These are phyloP conservation scores for Nannochloris sp. DNA, from an alignment of 139 green algal genomes.

Conservation along the genomic window DNA sequence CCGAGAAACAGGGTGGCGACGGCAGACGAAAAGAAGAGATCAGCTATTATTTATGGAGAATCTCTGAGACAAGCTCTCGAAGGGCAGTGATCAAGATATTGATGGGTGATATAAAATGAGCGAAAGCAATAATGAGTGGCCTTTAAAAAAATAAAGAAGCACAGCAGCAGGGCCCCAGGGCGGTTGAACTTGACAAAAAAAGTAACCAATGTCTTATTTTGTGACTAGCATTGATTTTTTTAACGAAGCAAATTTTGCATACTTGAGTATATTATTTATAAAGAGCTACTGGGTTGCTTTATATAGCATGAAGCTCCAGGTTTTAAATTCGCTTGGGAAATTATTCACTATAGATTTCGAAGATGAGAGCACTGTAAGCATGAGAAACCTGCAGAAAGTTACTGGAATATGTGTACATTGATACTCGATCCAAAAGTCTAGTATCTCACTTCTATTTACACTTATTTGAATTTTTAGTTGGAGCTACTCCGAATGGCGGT, in stretches of 20 bases:
- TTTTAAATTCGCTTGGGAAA: not conserved
- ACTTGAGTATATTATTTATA: no score
- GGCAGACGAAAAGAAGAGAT: conserved; percentile 24
- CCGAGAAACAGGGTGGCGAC: conserved; percentile 3
- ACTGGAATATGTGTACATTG: not conserved
- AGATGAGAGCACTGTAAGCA: not conserved
- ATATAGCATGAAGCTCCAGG: not conserved
- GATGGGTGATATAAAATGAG: no score
- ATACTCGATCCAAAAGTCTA: not conserved
- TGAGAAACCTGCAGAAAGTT: not conserved
- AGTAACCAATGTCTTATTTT: no score
- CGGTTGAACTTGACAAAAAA: no score
- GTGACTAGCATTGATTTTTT: no score
- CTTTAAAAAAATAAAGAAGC: no score
- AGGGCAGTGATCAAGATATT: not conserved
- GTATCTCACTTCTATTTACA: not conserved
- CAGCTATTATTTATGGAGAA: conserved; percentile 27
- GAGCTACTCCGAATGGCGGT: not conserved
- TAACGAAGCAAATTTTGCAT: not conserved
- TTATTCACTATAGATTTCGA: not conserved
- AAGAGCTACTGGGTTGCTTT: no score
- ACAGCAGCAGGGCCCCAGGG: no score
- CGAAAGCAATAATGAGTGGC: no score
- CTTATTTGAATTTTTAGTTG: not conserved
- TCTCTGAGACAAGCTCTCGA: conserved; percentile 13